These are phyloP conservation scores for Acacia crassicarpa DNA, from an alignment of 306 rosid species.

Conservation along the genomic window DNA sequence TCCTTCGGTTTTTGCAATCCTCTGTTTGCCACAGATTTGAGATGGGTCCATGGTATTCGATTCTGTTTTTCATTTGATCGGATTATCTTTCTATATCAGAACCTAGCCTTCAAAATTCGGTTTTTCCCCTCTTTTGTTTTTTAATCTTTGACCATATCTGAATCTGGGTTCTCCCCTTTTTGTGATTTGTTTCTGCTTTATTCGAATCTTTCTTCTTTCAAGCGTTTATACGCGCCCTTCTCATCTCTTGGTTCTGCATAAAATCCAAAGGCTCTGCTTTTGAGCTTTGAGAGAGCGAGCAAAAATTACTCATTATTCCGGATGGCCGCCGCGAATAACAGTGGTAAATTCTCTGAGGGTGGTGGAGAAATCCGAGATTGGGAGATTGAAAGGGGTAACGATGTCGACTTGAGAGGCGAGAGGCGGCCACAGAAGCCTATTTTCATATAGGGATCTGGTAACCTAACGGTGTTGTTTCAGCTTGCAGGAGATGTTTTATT, in stretches of 20 bases:
- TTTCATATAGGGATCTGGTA: too few relatives aligned
- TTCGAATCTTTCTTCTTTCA: constrained; percentile 7
- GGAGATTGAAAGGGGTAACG: constrained; percentile 48
- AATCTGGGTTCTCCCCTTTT: constrained; percentile 26
- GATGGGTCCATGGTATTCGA: constrained; percentile 52
- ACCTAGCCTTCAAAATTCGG: constrained; percentile 33
- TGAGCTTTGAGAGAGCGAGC: constrained; percentile 50
- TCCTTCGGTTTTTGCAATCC: neutral
- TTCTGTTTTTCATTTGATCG: constrained; percentile 56
- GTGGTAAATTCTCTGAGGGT: constrained; percentile 50
- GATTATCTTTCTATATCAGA: constrained; percentile 34
- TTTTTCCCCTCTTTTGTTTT: constrained; percentile 6
- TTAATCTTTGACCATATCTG: constrained; percentile 21
- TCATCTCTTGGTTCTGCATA: neutral
- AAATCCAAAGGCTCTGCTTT: neutral
- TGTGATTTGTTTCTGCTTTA: neutral
- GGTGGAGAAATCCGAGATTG: constrained; percentile 40
- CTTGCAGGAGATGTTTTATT: too few relatives aligned
- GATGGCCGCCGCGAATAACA: constrained; percentile 59
- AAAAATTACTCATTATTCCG: neutral
- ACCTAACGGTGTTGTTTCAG: too few relatives aligned
- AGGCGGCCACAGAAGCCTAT: constrained; percentile 56
- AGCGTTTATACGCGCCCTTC: constrained; percentile 19
- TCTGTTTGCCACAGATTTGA: constrained; percentile 15
- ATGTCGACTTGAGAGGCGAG: constrained; percentile 35